Evolutionary conservation across 2,329 filamentous ascomycete species (phyloP), one percentile per base, ranked within the genome.

Genomic region (Fusarium lateritium): DNA sequence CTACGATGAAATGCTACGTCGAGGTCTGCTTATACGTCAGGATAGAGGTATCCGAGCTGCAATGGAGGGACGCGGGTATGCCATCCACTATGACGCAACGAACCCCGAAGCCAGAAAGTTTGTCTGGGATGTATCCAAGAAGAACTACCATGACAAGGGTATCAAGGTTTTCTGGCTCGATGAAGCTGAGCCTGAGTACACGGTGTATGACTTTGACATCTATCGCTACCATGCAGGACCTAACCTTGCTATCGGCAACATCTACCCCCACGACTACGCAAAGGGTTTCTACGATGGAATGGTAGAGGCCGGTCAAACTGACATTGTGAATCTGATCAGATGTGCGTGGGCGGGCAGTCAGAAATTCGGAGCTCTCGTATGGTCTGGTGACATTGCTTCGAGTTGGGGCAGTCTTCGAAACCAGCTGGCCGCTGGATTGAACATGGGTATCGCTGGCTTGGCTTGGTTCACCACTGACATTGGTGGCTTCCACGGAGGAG

Each of bases 401-500:
- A 89, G 86, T 1, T 91, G 89, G 89, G 76, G 76, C 4, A 87
- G 83, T 24, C 81, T 91, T 45, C 82, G 86, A 5, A 83, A 86
- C 60, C 88, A 91, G 73, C 78, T 91, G 4, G 82, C 86, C 1
- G 89, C 89, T 0, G 89, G 89, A 0, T 78, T 91, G n/a, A 89
- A 89, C 73, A 90, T 90, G 85, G 89, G 88, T 0, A 78, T 91
- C 6, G 82, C 88, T 0, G 89, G 89, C 0, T 82, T 91, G n/a
- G 84, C 88, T 0, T 91, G 88, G 88, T 91, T 88, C 87, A 91
- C 89, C 0, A 91, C 89, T 0, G 89, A 91, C 69, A 91, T 91
- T 56, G 89, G 90, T 4, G 89, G 89, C 1, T 91, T 92, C 72
- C 89, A 91, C 71, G 89, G 89, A 9, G 89, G 89, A 0, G 82